Conservation (phyloP, 176 grass and related monocot genomes). For the Tuctoria greenei region DNA sequence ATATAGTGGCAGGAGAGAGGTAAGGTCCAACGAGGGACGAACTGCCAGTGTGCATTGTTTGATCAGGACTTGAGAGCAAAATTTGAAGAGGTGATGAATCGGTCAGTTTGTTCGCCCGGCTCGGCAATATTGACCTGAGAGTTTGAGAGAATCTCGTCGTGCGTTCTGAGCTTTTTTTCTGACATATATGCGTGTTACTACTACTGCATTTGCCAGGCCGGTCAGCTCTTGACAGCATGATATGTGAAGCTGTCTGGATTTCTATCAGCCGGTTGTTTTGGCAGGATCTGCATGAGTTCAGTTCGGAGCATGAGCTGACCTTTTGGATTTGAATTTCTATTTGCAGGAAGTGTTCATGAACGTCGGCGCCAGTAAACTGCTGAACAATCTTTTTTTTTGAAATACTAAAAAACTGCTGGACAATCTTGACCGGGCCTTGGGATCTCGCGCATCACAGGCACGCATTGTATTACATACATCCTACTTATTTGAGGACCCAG, state of each 20-base stretch:
- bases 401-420: too few species aligned
- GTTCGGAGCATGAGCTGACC: neutral
- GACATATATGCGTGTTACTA: neutral
- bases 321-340: neutral
- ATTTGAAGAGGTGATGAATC: neutral
- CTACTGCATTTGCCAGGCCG: neutral
- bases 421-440: neutral
- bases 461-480: neutral
- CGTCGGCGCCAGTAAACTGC: neutral
- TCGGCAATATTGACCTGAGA: slow-evolving; percentile 12
- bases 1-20: neutral
- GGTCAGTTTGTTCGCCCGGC: slow-evolving; percentile 15
- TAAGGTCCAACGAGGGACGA: neutral
- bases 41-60: neutral
- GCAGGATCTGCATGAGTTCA: neutral
- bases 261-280: neutral
- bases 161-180: neutral
- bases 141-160: neutral
- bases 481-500: too few species aligned
- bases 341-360: neutral
- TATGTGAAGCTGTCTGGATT: neutral
- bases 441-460: neutral
- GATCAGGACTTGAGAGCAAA: neutral
- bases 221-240: neutral
- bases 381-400: neutral